Base-by-base conservation (phyloP, 2,329 filamentous ascomycete species). In the Diplodia seriata region DNA sequence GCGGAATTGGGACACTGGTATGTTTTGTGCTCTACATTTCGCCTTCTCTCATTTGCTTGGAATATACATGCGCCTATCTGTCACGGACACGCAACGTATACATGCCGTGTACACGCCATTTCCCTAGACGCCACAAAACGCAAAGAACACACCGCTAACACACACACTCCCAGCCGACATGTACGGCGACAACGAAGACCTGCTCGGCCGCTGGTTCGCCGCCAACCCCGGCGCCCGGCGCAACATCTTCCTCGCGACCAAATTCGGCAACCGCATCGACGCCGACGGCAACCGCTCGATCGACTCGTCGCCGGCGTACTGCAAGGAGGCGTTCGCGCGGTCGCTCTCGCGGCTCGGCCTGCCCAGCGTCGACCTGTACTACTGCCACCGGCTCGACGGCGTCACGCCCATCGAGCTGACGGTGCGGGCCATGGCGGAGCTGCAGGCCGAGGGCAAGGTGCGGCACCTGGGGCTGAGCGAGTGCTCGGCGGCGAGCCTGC, bases 1-100 rank as follows among this genome's bases (percentile, higher is more conserved):
- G 59, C 80, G 79, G 12, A 82, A 83, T 73, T 87, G 85, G 85
- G 85, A 87, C 70, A 75, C 77, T 31, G 72, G 74, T 72, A 67
- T 23, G 67, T 29, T n/a, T n/a, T 14, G 6, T 7, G 5, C 31
- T 8, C 8, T 8, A 7, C 8, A 1, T 33, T 33, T 33, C 8
- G 5, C 31, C 8, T 33, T 33, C 31, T 33, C 8, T 8, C 31
- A 8, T 33, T 33, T 33, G 31, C 8, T 33, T 33, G 5, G 31
- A n/a, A n/a, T n/a, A 33, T 33, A 33, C 8, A 33, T 33, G 6
- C 31, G 6, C 31, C 31, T 8, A 6, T 33, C 31, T 26, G 23
- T 26, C 23, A 23, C 23, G 23, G 23, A 23, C 23, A 23, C 23
- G 23, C 23, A 23, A 23, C 2, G 23, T 23, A 23, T 23, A 23